These are phyloP conservation scores for Pyrenopolyporus hunteri DNA, from an alignment of 495 filamentous ascomycete genomes.

Conservation along the genomic window DNA sequence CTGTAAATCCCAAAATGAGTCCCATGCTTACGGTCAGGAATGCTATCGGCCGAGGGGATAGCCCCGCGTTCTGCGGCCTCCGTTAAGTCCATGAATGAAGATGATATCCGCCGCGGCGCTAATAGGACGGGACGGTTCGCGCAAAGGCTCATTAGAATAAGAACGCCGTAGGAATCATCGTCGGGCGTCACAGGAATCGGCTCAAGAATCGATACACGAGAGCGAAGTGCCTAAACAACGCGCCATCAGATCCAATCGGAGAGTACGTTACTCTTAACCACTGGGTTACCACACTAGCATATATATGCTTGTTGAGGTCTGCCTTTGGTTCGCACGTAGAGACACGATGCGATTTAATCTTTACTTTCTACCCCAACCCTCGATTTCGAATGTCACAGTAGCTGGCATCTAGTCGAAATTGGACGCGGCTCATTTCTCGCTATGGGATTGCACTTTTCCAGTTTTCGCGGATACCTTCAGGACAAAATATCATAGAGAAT, in stretches of 20 bases:
- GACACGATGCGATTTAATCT: too few species aligned
- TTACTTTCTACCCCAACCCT: neutral
- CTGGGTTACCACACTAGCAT: neutral
- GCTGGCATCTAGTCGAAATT: neutral
- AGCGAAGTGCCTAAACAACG: neutral
- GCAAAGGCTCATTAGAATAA: too few species aligned
- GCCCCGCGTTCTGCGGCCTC: too few species aligned
- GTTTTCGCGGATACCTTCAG: slow-evolving; percentile 26
- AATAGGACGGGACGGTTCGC: too few species aligned
- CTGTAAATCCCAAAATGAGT: too few species aligned
- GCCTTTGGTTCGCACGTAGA: neutral
- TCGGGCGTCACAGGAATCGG: slow-evolving; percentile 1
- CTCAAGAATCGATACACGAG: neutral
- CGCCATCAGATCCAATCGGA: slow-evolving; percentile 3
- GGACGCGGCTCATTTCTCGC: neutral
- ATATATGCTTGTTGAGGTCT: neutral
- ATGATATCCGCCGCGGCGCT: too few species aligned
- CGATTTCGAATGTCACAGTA: too few species aligned
- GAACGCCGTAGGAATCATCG: slow-evolving; percentile 1
- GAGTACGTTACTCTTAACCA: neutral
- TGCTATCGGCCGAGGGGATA: too few species aligned
- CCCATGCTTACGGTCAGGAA: too few species aligned
- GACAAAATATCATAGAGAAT: slow-evolving; percentile 26
- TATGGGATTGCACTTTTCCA: slow-evolving; percentile 23
- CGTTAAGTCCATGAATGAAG: too few species aligned